These are phyloP conservation scores for Alternaria hordeiaustralica DNA, from an alignment of 2,329 filamentous ascomycete species.

Conservation along the genomic window DNA sequence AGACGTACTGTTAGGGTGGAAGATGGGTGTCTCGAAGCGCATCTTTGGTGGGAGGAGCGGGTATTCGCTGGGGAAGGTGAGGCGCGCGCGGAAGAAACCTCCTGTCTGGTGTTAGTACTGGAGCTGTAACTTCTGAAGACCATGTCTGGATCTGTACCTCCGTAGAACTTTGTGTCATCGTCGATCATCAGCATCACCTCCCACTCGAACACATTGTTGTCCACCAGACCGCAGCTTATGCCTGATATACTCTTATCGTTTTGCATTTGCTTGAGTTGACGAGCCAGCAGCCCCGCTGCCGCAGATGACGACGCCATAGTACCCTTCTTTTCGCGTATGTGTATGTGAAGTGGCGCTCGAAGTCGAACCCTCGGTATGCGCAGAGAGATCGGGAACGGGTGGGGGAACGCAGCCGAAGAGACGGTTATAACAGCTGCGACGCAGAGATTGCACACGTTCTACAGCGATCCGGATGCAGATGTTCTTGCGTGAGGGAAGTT, in stretches of 20 bases:
- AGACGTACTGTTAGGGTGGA: conserved; percentile 90
- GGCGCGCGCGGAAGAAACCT: conserved; percentile 91
- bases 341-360: conserved; percentile 8
- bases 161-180: conserved; percentile 92
- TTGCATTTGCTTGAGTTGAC: conserved; percentile 95
- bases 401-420: not conserved
- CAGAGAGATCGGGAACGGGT: not conserved
- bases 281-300: conserved; percentile 75
- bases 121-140: not conserved
- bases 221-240: conserved; percentile 88
- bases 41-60: conserved; percentile 95
- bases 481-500: not conserved
- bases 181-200: conserved; percentile 99
- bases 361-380: conserved; percentile 6
- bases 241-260: conserved; percentile 88
- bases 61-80: conserved; percentile 95
- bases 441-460: not conserved
- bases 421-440: not conserved
- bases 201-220: conserved; percentile 93
- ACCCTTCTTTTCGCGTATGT: conserved; percentile 3
- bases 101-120: conserved; percentile 54
- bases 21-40: conserved; percentile 92
- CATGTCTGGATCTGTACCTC: conserved; percentile 64
- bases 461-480: not conserved
- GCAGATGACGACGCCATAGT: conserved; percentile 54